Evolutionary conservation across 805 yeast genomes (phyloP).

Genomic region (Cyberlindnera americana): DNA sequence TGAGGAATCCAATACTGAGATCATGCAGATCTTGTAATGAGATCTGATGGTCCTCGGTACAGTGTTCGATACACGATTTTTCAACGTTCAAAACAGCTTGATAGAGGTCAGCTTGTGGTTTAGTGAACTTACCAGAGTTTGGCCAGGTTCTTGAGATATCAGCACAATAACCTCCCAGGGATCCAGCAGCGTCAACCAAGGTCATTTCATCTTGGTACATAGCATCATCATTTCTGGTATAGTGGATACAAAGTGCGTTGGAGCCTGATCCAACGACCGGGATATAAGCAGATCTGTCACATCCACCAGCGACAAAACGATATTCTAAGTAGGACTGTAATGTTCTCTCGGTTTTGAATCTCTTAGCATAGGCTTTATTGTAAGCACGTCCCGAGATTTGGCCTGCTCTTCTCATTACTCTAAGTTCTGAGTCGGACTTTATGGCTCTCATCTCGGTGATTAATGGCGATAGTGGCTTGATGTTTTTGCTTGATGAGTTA

Average conservation of each 20-base stretch:
- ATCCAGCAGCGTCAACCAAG: constrained; percentile 93
- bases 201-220: constrained; percentile 77
- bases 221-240: constrained; percentile 86
- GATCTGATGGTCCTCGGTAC: constrained; percentile 48
- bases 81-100: constrained; percentile 85
- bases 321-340: constrained; percentile 79
- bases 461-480: constrained; percentile 41
- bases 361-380: constrained; percentile 72
- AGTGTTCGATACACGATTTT: constrained; percentile 67
- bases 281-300: constrained; percentile 84
- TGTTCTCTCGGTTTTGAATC: constrained; percentile 69
- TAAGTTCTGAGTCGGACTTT: constrained; percentile 75
- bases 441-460: constrained; percentile 54
- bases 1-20: constrained; percentile 55
- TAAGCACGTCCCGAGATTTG: constrained; percentile 79
- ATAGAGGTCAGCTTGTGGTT: constrained; percentile 80
- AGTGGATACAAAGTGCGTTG: constrained; percentile 89
- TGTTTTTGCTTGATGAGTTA: constrained; percentile 30
- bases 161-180: constrained; percentile 89
- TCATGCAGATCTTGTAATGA: constrained; percentile 77
- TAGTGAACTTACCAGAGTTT: constrained; percentile 65
- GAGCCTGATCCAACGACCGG: constrained; percentile 96
- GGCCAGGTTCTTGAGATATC: constrained; percentile 99
- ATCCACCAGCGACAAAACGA: constrained; percentile 80
- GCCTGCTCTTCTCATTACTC: constrained; percentile 78